Evolutionary conservation across 768 basidiomycete species (phyloP).

Genomic region (Aureoboletus auriporus): DNA sequence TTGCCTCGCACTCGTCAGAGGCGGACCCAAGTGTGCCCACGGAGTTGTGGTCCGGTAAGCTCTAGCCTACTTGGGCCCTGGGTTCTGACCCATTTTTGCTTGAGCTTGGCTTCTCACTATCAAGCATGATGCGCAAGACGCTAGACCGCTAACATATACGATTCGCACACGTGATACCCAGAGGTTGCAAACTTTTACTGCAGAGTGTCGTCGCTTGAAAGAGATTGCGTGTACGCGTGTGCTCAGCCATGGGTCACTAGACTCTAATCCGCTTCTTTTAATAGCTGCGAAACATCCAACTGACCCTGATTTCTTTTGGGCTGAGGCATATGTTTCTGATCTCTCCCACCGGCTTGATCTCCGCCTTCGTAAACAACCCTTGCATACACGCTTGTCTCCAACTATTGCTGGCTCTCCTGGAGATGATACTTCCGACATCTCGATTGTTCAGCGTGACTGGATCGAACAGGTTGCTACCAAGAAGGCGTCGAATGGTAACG

Average conservation of each 20-base stretch:
- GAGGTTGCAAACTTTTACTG: conserved; percentile 42
- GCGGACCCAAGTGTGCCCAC: conserved; percentile 28
- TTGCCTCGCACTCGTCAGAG: conserved; percentile 30
- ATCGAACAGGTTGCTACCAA: conserved; percentile 42
- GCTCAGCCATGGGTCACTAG: background rate
- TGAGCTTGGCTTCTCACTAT: conserved; percentile 56
- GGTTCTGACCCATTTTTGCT: background rate
- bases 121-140: conserved; percentile 36
- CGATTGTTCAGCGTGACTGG: conserved; percentile 62
- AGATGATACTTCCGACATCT: conserved; percentile 58
- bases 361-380: conserved; percentile 42
- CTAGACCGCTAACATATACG: conserved; percentile 39
- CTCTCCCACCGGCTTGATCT: conserved; percentile 40
- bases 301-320: conserved; percentile 17
- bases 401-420: conserved; percentile 60
- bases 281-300: conserved; percentile 9
- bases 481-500: conserved; percentile 23
- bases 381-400: conserved; percentile 53
- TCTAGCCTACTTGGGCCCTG: background rate
- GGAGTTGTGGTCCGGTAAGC: conserved; percentile 37
- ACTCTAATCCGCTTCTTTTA: background rate
- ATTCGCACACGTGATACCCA: conserved; percentile 43
- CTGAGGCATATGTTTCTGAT: conserved; percentile 10
- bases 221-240: conserved; percentile 41
- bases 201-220: conserved; percentile 56